Base-by-base conservation (phyloP, 768 basidiomycete species). In the Glaciozyma antarctica region DNA sequence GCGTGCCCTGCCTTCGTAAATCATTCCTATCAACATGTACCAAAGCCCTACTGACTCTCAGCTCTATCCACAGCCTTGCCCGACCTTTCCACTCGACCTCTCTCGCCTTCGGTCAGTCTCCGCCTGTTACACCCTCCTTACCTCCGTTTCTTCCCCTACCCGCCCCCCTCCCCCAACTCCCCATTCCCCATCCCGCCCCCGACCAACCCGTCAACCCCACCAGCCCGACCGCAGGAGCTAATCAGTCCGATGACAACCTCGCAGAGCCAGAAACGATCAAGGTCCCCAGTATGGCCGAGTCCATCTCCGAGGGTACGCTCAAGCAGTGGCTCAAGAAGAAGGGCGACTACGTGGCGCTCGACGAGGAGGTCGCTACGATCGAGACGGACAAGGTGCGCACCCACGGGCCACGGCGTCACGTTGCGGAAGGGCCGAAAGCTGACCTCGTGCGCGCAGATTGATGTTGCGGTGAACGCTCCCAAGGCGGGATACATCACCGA, bases 291-390 rank as follows among this genome's bases (percentile, higher is more conserved):
- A 71, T 71, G 70, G 70, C 94, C 32, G 93, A 97, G 77, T 97
- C 93, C 67, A 97, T 98, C 78, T 89, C 90, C 45, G 94, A 99
- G 77, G 94, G 94, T 44, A 98, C 94, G 7, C 81, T 99, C 59
- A 95, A 92, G 79, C 81, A 88, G 32, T 99, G 91, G 90, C 81
- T 83, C 71, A 97, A 97, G 80, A 84, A 93, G 78, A 85, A 88
- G 59, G 94, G 94, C 19, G 94, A 99, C 75, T 82, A 80, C 64
- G 92, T 98, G 62, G 83, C 86, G 75, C 86, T 81, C 34, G 94
- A 98, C 75, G 94, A 98, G 79, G 94, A 99, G 79, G 82, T 99
- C 51, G 94, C 91, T 21, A 94, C 91, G 53, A 97, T 98, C 70
- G 94, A 98, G 80, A 99, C 94, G 12, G 94, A 99, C 82, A 97